These are phyloP conservation scores for Cordyceps militaris DNA, from an alignment of 2,329 filamentous ascomycete genomes.

Conservation along the genomic window DNA sequence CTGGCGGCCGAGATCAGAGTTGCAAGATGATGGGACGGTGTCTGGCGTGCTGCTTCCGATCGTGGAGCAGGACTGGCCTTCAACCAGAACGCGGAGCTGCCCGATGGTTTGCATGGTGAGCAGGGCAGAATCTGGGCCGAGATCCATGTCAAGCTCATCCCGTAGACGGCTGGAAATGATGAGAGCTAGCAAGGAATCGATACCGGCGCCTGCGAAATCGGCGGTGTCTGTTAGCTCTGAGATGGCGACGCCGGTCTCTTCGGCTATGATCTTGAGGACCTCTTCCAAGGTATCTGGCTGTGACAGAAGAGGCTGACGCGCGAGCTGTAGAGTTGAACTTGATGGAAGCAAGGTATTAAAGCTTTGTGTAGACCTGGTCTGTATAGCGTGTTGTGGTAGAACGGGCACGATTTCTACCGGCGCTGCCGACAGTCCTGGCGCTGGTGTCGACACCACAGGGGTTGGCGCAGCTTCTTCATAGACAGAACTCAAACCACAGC, in stretches of 20 bases:
- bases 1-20: background rate
- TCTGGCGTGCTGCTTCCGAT: background rate
- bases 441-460: background rate
- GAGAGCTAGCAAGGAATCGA: slow-evolving; percentile 55
- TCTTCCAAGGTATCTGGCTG: background rate
- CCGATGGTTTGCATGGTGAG: background rate
- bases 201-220: slow-evolving; percentile 50
- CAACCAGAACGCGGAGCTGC: background rate
- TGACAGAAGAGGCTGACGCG: background rate
- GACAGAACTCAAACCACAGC: background rate
- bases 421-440: background rate
- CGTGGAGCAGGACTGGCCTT: background rate
- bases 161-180: slow-evolving; percentile 50
- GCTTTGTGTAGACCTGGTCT: background rate
- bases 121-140: slow-evolving; percentile 24
- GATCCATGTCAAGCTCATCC: slow-evolving; percentile 50
- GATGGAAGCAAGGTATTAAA: background rate
- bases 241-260: slow-evolving; percentile 47
- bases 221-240: slow-evolving; percentile 51
- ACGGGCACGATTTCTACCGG: background rate
- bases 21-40: background rate
- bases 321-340: background rate
- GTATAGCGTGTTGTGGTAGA: background rate
- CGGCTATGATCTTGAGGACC: slow-evolving; percentile 47
- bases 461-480: background rate